Evolutionary conservation across 495 filamentous ascomycete species (phyloP), one percentile per base, ranked within the genome.

Genomic region (Penicillium parvum): DNA sequence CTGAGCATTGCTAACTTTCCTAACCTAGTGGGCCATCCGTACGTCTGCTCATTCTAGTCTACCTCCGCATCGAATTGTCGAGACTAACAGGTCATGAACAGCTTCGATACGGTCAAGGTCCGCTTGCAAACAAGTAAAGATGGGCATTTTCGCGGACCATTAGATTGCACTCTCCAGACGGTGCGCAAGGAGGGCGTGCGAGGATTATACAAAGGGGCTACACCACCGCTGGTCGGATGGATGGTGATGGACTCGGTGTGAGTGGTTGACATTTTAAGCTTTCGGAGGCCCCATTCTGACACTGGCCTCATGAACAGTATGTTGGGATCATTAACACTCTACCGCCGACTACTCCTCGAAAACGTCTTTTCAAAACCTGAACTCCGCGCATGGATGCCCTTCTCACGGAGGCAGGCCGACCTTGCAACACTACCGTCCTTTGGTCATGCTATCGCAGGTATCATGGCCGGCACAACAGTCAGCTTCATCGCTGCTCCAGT

Each of bases 41-140:
- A 69, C 35, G 75, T 70, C 47, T 20, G 10, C 16, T 10, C 16
- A 11, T 7, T 29, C 6, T 28, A n/a, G n/a, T n/a, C n/a, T n/a
- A n/a, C 15, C n/a, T 10, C 5, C 17, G 7, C 23, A 21, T 23
- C 12, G 16, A 21, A 19, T n/a, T 10, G 18, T 10, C 22, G 6
- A 12, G 34, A 32, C 34, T 61, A 32, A 57, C 45, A 12, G 12
- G 19, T 21, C 19, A 32, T 25, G 14, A 12, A 26, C 46, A 77
- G 74, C 50, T 97, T 97, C 72, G 91, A 97, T 62, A 97, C 91
- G 0, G 82, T 97, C 63, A 96, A 97, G 66, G 90, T 96, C 47
- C 86, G 92, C 16, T 72, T 98, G 15, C 92, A 98, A 61, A 96
- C 92, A n/a, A 85, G 85, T 35, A 66, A 81, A 51, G 60, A 80